These are phyloP conservation scores for Colletotrichum cuscutae DNA, from an alignment of 2,329 filamentous ascomycete genomes.

Conservation along the genomic window DNA sequence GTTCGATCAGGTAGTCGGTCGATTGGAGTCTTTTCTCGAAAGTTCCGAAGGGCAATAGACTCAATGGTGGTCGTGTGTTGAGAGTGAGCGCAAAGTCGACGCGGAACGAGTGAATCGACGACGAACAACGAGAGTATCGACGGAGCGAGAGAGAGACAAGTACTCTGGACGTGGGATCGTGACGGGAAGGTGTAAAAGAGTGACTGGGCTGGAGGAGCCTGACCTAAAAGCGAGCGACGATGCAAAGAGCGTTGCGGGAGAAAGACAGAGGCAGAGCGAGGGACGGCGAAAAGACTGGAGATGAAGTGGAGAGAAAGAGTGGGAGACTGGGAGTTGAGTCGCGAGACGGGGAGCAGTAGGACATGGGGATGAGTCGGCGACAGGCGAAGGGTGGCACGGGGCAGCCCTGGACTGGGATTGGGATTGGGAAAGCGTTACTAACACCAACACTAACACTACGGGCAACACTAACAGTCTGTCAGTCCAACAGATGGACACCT, in stretches of 20 bases:
- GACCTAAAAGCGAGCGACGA: conserved; percentile 31
- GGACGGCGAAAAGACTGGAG: conserved; percentile 33
- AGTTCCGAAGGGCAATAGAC: not conserved
- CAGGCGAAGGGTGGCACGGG: conserved; percentile 21
- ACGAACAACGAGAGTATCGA: conserved; percentile 9
- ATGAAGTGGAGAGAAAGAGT: conserved; percentile 31
- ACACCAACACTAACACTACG: not conserved
- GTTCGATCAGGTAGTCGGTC: not conserved
- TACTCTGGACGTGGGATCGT: conserved; percentile 20
- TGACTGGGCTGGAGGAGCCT: conserved; percentile 30
- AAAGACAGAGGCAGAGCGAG: conserved; percentile 23
- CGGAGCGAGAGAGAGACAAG: conserved; percentile 16
- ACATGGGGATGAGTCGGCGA: not conserved
- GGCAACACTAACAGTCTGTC: not conserved
- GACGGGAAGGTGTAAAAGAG: conserved; percentile 20
- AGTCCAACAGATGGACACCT: not conserved
- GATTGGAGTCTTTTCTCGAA: not conserved
- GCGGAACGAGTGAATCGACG: conserved; percentile 27
- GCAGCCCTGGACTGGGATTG: not conserved
- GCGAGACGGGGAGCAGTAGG: conserved; percentile 7
- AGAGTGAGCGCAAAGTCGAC: not conserved
- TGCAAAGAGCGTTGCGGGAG: conserved; percentile 15
- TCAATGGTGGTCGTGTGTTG: not conserved
- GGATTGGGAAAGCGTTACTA: not conserved
- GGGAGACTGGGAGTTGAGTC: conserved; percentile 15